Evolutionary conservation across 306 rosid species (phyloP).

Genomic region (Lathyrus oleraceus): DNA sequence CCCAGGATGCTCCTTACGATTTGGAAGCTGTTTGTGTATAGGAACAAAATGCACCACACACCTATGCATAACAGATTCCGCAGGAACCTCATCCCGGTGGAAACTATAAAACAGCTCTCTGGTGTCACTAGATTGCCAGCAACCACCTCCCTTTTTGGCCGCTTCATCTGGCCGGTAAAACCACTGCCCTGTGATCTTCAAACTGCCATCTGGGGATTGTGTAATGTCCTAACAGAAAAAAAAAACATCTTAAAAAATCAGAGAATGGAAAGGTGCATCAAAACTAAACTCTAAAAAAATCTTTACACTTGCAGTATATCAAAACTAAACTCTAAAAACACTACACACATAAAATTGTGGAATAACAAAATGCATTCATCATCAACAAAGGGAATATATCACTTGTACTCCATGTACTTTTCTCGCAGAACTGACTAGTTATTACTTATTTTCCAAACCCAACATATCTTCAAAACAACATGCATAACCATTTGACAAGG

Average conservation of each 20-base stretch:
- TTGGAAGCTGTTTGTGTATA: conserved; percentile 78
- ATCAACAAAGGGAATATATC: neutral
- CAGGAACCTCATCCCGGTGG: conserved; percentile 94
- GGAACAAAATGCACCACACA: conserved; percentile 97
- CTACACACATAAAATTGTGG: neutral
- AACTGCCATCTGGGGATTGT: conserved; percentile 58
- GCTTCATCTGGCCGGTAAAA: conserved; percentile 99
- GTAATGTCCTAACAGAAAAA: conserved; percentile 65
- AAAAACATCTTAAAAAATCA: conserved; percentile 33
- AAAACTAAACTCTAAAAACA: conserved; percentile 6
- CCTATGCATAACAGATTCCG: conserved; percentile 96
- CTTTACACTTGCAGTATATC: neutral
- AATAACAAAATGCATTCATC: conserved; percentile 7
- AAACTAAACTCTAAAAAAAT: neutral
- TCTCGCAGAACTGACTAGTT: neutral
- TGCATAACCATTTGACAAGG: neutral
- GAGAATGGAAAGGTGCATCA: conserved; percentile 7
- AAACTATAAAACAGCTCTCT: conserved; percentile 97
- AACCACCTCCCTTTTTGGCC: conserved; percentile 84
- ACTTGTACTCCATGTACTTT: neutral
- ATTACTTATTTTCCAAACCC: conserved; percentile 10
- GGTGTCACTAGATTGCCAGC: conserved; percentile 81
- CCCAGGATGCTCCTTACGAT: conserved; percentile 87
- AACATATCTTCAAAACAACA: conserved; percentile 4
- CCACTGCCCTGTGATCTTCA: conserved; percentile 94